These are phyloP conservation scores for Schizonepeta tenuifolia DNA, from an alignment of 257 asterid genomes.

Conservation along the genomic window DNA sequence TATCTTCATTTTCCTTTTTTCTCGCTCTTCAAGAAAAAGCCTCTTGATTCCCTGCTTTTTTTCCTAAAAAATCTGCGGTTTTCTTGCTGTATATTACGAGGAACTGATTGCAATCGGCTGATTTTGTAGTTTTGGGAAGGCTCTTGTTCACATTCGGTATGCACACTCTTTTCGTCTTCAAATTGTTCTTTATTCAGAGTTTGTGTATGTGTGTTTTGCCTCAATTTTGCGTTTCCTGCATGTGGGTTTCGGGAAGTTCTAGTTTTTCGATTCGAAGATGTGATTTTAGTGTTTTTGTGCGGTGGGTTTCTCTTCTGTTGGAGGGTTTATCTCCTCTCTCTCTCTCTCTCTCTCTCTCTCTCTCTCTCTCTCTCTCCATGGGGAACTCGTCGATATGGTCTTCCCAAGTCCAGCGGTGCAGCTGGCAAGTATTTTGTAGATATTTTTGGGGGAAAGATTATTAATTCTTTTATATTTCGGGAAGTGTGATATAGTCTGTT, in stretches of 20 bases:
- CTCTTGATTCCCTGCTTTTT: neutral
- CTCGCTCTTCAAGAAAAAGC: neutral
- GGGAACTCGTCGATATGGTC: neutral
- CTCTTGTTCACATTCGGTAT: slow-evolving; percentile 34
- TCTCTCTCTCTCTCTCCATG: slow-evolving; percentile 10
- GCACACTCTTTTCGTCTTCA: slow-evolving; percentile 12
- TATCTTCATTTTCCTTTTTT: neutral
- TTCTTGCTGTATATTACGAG: neutral
- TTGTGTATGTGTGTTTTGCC: slow-evolving; percentile 9
- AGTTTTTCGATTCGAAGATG: neutral
- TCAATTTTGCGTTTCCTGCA: slow-evolving; percentile 4
- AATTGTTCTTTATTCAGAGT: neutral
- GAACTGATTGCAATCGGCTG: slow-evolving; percentile 20
- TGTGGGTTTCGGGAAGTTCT: neutral
- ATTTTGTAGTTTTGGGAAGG: neutral
- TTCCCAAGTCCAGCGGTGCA: slow-evolving; percentile 1
- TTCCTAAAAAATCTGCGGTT: slow-evolving; percentile 8
- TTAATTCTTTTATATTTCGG: slow-evolving; percentile 2
- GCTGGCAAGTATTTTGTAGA: neutral
- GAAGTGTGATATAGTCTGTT: slow-evolving; percentile 16
- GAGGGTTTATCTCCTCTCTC: neutral
- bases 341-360: neutral
- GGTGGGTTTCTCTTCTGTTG: slow-evolving; percentile 3
- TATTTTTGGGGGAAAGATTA: neutral
- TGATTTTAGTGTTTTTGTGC: neutral